Percentiles rank a stretch among this genome's conserved stretches.
Evolutionary conservation across 2,329 filamentous ascomycete species (phyloP).

Genomic region (Aureobasidium sp.): DNA sequence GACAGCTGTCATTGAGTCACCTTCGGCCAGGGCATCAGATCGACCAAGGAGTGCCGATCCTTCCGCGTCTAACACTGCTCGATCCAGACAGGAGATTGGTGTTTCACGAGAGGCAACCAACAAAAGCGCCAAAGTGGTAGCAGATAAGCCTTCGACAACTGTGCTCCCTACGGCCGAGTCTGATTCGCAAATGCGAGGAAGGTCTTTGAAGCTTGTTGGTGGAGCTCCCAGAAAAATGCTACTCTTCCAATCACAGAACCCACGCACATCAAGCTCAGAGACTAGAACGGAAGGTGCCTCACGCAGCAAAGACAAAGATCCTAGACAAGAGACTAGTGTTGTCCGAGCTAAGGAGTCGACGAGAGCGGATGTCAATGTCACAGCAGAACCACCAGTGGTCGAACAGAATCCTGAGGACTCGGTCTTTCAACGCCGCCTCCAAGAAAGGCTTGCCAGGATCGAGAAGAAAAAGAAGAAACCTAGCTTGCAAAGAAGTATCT

Average conservation of each 20-base stretch:
- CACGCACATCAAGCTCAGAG: constrained; percentile 6
- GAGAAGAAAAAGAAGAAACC: constrained; percentile 21
- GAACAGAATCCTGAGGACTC: constrained; percentile 16
- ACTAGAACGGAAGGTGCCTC: neutral
- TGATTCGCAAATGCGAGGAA: constrained; percentile 15
- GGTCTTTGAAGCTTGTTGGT: constrained; percentile 34
- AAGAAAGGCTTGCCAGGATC: constrained; percentile 27
- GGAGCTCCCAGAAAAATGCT: constrained; percentile 37
- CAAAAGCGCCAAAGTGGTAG: neutral
- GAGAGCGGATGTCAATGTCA: neutral
- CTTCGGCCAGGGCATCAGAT: constrained; percentile 10
- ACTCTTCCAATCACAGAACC: constrained; percentile 34
- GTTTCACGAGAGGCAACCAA: neutral
- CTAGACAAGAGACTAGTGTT: neutral
- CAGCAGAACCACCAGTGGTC: neutral
- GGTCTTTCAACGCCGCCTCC: constrained; percentile 20
- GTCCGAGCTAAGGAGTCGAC: neutral
- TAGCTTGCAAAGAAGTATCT: constrained; percentile 8
- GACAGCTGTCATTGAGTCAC: neutral
- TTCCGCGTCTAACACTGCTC: neutral
- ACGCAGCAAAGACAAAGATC: neutral
- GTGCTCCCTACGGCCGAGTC: neutral
- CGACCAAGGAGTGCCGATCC: neutral
- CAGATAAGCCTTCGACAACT: neutral
- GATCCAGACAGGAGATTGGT: neutral